Evolutionary conservation across 257 asterid genomes (phyloP), one percentile per base, ranked within the genome.

Genomic region (Scutellaria minor): DNA sequence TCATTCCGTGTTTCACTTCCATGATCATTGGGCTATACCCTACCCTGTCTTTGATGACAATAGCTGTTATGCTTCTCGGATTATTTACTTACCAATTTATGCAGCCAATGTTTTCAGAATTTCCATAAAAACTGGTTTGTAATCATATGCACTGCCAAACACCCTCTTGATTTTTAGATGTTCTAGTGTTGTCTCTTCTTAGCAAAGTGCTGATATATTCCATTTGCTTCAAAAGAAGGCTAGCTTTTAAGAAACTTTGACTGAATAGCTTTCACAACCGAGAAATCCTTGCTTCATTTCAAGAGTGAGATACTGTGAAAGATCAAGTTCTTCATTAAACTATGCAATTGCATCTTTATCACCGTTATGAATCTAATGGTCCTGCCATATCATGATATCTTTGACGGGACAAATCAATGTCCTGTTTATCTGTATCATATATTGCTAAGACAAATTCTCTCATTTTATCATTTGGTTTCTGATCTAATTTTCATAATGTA

Each of bases 401-500:
- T 47, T 5, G 18, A 63, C 12, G 2, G 27, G 12, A 39, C 42
- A n/a, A 31, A 14, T 66, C 41, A 15, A 48, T 6, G 20, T 31
- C 61, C 15, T 10, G 31, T 59, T 46, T 12, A 58, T 39, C 59
- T 57, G 64, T 40, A 5, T 22, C 14, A 8, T 39, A 55, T 15
- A n/a, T 63, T 44, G 64, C 64, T 58, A 41, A 54, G 12, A 40
- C 35, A 27, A 47, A 12, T n/a, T 31, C 18, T 48, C 27, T 47
- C 50, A 12, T 40, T 52, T 20, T 3, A 31, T 10, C 8, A 12
- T 71, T 62, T 52, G 14, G 46, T 68, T 10, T 61, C 57, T 42
- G 15, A 52, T 68, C 54, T 50, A 55, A 68, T 46, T 71, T n/a
- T 71, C 12, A 35, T 45, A 65, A 15, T 42, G 68, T 44, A 51